phyloP scores from a whole-genome alignment of 108 stramenopile genomes.

The Asterionellopsis glacialis region DNA sequence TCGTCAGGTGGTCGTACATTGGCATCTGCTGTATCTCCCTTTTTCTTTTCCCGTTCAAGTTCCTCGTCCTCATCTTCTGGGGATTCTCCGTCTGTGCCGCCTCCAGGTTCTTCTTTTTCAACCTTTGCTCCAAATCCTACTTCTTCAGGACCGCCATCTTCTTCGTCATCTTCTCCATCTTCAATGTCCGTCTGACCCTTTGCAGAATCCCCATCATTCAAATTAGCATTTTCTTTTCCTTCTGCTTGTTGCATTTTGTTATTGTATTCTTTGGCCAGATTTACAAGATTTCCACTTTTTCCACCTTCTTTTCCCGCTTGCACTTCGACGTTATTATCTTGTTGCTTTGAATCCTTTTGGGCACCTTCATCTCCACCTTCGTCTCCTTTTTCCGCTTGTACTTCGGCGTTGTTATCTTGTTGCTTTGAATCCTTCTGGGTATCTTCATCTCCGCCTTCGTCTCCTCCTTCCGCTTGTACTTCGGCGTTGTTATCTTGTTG shows the following conservation, averaged over 20 bases:
- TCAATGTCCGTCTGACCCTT: not conserved
- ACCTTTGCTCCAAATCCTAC: not conserved
- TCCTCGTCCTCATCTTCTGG: not conserved
- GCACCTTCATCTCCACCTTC: not conserved
- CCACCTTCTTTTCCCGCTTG: conserved; percentile 16
- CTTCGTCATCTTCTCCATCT: not conserved
- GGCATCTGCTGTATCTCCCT: conserved; percentile 3
- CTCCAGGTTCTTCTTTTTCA: not conserved
- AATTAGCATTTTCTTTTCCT: no score
- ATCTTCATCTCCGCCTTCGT: conserved; percentile 6
- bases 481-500: conserved; percentile 7
- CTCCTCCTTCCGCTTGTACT: conserved; percentile 13
- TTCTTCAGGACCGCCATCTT: not conserved
- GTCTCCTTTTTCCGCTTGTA: not conserved
- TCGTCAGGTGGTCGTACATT: conserved; percentile 4
- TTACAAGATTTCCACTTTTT: not conserved
- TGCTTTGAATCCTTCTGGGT: conserved; percentile 15
- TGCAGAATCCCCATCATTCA: no score
- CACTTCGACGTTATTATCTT: conserved; percentile 4
- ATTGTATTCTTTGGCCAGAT: no score
- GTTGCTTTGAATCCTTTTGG: conserved; percentile 14
- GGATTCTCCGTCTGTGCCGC: not conserved
- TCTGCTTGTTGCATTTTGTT: no score
- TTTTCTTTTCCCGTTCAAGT: not conserved
- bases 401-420: not conserved